Evolutionary conservation across 257 asterid genomes (phyloP).

Genomic region (Solanum bukasovii): DNA sequence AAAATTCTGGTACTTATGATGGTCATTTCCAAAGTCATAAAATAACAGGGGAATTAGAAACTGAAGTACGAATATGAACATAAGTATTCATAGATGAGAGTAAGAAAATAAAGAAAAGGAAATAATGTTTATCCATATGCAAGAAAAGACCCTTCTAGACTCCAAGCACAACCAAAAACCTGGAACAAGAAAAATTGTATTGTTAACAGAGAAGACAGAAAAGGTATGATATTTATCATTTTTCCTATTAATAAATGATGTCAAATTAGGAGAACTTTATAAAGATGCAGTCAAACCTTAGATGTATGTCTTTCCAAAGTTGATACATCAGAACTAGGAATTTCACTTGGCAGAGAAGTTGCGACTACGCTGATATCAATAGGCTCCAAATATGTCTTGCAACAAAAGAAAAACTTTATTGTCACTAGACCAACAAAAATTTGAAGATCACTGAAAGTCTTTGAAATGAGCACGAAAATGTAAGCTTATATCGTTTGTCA

Average conservation of each 20-base stretch:
- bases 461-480: not conserved
- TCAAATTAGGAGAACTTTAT: no score
- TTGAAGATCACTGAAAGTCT: no score
- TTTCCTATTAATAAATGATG: not conserved
- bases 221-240: not conserved
- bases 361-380: no score
- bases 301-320: constrained; percentile 40
- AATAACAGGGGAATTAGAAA: no score
- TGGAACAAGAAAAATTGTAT: constrained; percentile 15
- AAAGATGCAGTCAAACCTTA: constrained; percentile 34
- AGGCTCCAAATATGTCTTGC: no score
- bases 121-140: constrained; percentile 12
- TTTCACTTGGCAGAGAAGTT: no score
- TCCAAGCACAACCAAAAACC: constrained; percentile 99
- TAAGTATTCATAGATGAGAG: not conserved
- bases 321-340: no score
- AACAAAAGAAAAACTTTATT: no score
- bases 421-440: no score
- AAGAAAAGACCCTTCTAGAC: constrained; percentile 16
- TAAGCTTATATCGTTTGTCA: not conserved
- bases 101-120: not conserved
- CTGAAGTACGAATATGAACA: not conserved
- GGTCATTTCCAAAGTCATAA: no score
- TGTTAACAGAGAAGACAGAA: not conserved
- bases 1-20: no score